Evolutionary conservation across 345 rosid genomes (phyloP).

Genomic region (Toxicodendron radicans): DNA sequence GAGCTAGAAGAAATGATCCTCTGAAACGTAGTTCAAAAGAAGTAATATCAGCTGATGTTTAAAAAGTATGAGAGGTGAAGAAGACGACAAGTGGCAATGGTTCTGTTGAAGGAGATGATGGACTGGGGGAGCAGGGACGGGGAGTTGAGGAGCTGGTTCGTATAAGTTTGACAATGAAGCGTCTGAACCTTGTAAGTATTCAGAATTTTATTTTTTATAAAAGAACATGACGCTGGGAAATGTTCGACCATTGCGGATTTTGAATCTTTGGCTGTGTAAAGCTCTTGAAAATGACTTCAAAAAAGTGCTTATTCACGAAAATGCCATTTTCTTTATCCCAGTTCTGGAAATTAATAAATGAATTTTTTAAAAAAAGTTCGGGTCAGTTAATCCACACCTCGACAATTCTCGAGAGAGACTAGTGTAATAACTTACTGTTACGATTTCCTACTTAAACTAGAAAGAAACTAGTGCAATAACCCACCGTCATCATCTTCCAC

Average conservation of each 20-base stretch:
- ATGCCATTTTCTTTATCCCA: background rate
- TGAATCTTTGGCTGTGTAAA: background rate
- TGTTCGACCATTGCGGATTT: constrained; percentile 6
- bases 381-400: no score
- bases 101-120: background rate
- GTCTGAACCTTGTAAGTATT: background rate
- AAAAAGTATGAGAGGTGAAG: background rate
- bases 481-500: no score
- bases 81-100: background rate
- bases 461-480: no score
- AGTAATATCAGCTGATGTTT: no score
- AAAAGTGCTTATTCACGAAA: background rate
- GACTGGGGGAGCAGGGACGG: background rate
- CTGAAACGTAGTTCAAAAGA: no score
- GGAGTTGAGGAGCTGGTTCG: background rate
- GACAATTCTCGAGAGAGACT: no score
- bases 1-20: background rate
- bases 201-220: background rate
- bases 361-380: no score
- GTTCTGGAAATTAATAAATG: no score
- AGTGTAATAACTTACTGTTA: no score
- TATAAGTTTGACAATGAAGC: constrained; percentile 5
- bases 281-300: background rate
- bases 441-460: no score
- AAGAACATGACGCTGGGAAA: background rate